Evolutionary conservation across 2,329 filamentous ascomycete genomes (phyloP), one percentile per base, ranked within the genome.

Genomic region (Neophaeococcomyces mojaviensis): DNA sequence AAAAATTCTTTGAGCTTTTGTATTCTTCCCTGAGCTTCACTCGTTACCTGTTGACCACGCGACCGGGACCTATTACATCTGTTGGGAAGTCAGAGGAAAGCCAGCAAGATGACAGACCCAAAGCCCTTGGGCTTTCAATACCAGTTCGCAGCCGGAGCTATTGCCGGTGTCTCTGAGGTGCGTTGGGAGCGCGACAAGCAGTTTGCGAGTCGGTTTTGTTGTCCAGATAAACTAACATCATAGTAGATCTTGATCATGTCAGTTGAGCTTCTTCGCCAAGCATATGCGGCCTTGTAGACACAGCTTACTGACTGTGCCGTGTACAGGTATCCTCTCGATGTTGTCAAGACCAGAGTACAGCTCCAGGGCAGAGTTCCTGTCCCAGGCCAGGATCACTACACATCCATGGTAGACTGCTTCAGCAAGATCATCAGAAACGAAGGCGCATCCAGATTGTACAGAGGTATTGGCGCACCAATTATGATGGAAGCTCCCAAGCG

Each of bases 341-440:
- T 98, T 49, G 88, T 97, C 68, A 97, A 97, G 79, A 97, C 92
- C 55, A 78, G 90, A 83, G 85, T 94, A 66, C 89, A 96, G 70
- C 76, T 96, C 47, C 89, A 96, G 72, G 85, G 84, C 44, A 84
- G 83, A 60, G 77, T 73, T 56, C 79, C 74, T 35, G 71, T 74
- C 18, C 58, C 65, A 9, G 87, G 88, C 49, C 82, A 82, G 55
- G 92, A 97, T 60, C 74, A 78, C 58, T 97, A 98, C 78, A 95
- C 80, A 72, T 88, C 92, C 76, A 98, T 97, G 88, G 64, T 96
- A 49, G 92, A 98, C 70, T 97, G 90, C 76, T 94, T 98, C 76
- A 77, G 80, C 63, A 98, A 98, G 79, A 98, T 98, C 62, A 80
- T 98, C 67, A 84, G 80, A 69, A 84, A 94, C 66, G 92, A 98